Base-by-base conservation (phyloP, 2,329 filamentous ascomycete genomes). In the Neofusicoccum laricinum region DNA sequence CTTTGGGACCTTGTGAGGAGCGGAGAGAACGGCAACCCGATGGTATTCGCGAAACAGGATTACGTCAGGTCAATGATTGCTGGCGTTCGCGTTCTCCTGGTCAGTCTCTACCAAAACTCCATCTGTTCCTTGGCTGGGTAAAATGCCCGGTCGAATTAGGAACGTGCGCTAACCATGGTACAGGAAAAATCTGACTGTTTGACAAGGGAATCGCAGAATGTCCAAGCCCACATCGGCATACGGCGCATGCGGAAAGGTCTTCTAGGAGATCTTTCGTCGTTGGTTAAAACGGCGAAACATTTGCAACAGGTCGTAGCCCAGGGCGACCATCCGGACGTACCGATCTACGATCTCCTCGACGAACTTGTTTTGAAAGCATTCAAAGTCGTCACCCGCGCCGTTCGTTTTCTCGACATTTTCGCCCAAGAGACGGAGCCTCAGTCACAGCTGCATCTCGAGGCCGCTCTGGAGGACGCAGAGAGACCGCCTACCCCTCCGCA, bases 31-130 rank as follows among this genome's bases (percentile, higher is more conserved):
- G 90, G 88, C 61, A 91, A 93, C 71, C 84, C 88, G 62, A 86
- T 90, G 69, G 89, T 93, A 55, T 96, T 97, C 74, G 87, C 89
- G 51, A 93, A 93, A 75, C 92, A 97, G 75, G 93, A 97, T 73
- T 95, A 96, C 74, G 94, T 97, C 84, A 90, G 93, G 77, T 92
- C 92, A 25, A 89, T 97, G 73, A 96, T 98, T 71, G 93, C 93
- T 8, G 95, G 95, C 36, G 94, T 98, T 64, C 88, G 95, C 53
- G 93, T 90, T 78, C 85, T 99, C 46, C 77, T 99, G 77, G 92
- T 96, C 85, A 79, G 91, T 84, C 14, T 19, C n/a, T 21, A 63
- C 25, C n/a, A n/a, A 46, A 10, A 4, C 25, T 30, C n/a, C n/a
- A n/a, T 11, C 2, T 11, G 7, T 50, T 30, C 4, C 41, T 21